Evolutionary conservation across 2,329 filamentous ascomycete species (phyloP), one percentile per base, ranked within the genome.

Genomic region (Cladosporium cucumerinum): DNA sequence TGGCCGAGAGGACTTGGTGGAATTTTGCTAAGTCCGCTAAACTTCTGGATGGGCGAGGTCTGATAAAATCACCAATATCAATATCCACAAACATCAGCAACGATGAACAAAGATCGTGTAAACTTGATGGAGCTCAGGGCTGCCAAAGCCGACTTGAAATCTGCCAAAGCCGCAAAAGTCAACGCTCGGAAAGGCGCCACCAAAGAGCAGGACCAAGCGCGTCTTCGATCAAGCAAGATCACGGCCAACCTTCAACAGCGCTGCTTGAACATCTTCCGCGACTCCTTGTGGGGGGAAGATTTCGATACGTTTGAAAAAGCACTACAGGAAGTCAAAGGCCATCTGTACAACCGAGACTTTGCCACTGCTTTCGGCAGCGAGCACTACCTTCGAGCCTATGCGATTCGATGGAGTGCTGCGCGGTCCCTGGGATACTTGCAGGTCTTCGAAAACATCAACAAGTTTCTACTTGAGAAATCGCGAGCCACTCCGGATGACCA

Each of bases 341-440:
- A 94, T 68, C 83, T 99, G 10, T 98, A 89, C 76, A 88, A 90
- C 65, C 87, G 95, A 34, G 91, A 98, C 76, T 99, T 98, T 78
- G 83, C 83, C 14, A 80, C 82, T n/a, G 94, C 94, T 0, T 99
- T 98, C 78, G 87, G 87, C 0, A 83, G 83, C 55, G 83, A 86
- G 65, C 86, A 89, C 51, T 86, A 89, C 71, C 83, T 97, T 23
- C 86, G 90, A 66, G 91, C 90, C 7, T 99, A 99, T 80, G 92
- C 92, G 11, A 86, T 92, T 62, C 82, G 95, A 71, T 98, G 94
- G 93, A 97, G 93, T 77, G 91, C 94, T 1, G 89, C 90, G 61
- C 84, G 95, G 63, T 91, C 93, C 0, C 79, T 98, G 61, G 92
- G 89, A 67, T 98, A 98, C 78, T 82, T 87, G 21, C 80, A 84